These are phyloP conservation scores for Brassica rapa DNA, from an alignment of 345 rosid genomes.

Conservation along the genomic window DNA sequence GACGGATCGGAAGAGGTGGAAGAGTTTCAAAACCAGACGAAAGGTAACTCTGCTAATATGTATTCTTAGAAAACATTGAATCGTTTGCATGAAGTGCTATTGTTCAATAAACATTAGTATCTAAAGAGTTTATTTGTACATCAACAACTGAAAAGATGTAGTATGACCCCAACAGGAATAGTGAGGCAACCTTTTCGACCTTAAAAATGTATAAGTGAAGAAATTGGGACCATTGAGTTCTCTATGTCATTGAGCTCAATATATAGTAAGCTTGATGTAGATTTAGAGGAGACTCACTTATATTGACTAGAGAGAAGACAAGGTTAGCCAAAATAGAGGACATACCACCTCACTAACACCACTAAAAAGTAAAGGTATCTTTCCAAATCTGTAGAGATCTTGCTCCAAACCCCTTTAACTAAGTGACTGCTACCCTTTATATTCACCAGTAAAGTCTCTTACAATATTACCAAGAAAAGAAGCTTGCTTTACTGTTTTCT, in stretches of 20 bases:
- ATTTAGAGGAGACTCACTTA: neutral
- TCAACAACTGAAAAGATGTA: too few species aligned
- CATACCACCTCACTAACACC: neutral
- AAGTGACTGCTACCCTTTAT: neutral
- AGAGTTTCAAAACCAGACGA: too few species aligned
- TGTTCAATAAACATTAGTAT: too few species aligned
- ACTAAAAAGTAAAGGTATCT: neutral
- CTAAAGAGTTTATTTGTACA: too few species aligned
- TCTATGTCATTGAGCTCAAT: neutral
- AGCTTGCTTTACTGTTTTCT: neutral
- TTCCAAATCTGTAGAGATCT: neutral
- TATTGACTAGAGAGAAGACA: neutral
- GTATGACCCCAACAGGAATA: conserved; percentile 55
- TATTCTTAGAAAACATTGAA: too few species aligned
- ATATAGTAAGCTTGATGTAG: conserved; percentile 1
- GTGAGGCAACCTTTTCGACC: conserved; percentile 60
- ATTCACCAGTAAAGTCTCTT: too few species aligned
- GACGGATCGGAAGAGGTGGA: too few species aligned
- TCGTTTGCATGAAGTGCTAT: too few species aligned
- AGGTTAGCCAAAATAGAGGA: neutral
- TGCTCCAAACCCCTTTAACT: neutral
- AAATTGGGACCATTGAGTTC: conserved; percentile 3
- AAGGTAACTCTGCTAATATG: too few species aligned
- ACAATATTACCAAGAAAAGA: too few species aligned
- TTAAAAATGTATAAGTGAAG: neutral